These are phyloP conservation scores for Stramenopiles sp. DNA, from an alignment of 352 stramenopile genomes.

Conservation along the genomic window DNA sequence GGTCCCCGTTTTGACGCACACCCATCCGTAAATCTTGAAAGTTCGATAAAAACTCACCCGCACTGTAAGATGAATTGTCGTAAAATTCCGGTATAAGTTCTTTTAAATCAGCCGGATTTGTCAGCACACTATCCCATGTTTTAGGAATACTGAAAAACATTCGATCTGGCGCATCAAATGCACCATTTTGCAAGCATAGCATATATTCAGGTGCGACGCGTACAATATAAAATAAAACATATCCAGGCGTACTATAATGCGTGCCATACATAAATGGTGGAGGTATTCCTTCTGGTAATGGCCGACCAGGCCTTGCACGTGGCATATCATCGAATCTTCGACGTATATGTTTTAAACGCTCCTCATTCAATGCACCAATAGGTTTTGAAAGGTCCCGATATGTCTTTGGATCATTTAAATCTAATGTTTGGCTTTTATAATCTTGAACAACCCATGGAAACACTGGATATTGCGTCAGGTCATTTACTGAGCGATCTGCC, in stretches of 20 bases:
- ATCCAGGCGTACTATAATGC: constrained; percentile 84
- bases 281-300: constrained; percentile 32
- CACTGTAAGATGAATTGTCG: constrained; percentile 14
- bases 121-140: constrained; percentile 35
- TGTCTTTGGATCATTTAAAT: constrained; percentile 43
- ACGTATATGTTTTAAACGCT: constrained; percentile 58
- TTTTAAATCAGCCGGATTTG: constrained; percentile 48
- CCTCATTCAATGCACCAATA: constrained; percentile 67
- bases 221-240: constrained; percentile 89
- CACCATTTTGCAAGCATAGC: constrained; percentile 63
- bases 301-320: constrained; percentile 41
- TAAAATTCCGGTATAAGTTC: constrained; percentile 57
- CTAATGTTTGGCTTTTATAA: constrained; percentile 48
- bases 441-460: constrained; percentile 82
- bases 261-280: constrained; percentile 93
- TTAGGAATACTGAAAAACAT: constrained; percentile 42
- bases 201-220: constrained; percentile 68
- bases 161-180: constrained; percentile 54
- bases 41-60: constrained; percentile 49
- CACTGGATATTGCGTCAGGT: constrained; percentile 54
- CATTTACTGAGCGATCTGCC: constrained; percentile 8
- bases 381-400: constrained; percentile 80
- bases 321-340: constrained; percentile 67
- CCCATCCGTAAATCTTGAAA: constrained; percentile 44
- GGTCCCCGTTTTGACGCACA: constrained; percentile 38